Evolutionary conservation across 1,284 basidiomycete genomes (phyloP).

Genomic region (Schizophyllum amplum): DNA sequence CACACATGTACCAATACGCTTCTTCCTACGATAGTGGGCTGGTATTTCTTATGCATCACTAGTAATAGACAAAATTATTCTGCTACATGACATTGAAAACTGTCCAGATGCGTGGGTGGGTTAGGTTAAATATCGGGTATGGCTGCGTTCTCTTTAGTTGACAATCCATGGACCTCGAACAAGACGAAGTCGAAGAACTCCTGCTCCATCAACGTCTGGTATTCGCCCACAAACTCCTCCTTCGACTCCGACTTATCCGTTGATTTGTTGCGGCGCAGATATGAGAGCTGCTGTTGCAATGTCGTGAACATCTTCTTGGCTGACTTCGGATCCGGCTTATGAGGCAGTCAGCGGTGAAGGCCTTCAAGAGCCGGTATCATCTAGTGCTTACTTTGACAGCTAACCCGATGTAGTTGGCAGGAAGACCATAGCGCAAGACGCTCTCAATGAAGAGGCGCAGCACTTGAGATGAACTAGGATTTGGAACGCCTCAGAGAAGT

Average conservation of each 20-base stretch:
- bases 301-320: conserved; percentile 73
- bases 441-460: conserved; percentile 91
- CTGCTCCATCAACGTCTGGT: conserved; percentile 85
- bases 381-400: conserved; percentile 73
- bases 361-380: too few relatives aligned
- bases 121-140: too few relatives aligned
- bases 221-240: conserved; percentile 80
- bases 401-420: conserved; percentile 84
- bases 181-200: conserved; percentile 92
- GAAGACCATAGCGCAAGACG: conserved; percentile 91
- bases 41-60: conserved; percentile 47
- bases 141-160: conserved; percentile 24
- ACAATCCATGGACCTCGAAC: conserved; percentile 82
- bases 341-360: not conserved
- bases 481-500: conserved; percentile 97
- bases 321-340: conserved; percentile 81
- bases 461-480: conserved; percentile 91
- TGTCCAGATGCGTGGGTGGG: too few relatives aligned
- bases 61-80: conserved; percentile 22
- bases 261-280: conserved; percentile 60
- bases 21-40: conserved; percentile 40
- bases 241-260: conserved; percentile 31
- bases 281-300: conserved; percentile 73
- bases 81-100: too few relatives aligned
- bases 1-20: conserved; percentile 28